Percentiles rank a stretch among this genome's conserved stretches.
phyloP scores from a whole-genome alignment of 352 stramenopile species.

The Blastocystis sp. region DNA sequence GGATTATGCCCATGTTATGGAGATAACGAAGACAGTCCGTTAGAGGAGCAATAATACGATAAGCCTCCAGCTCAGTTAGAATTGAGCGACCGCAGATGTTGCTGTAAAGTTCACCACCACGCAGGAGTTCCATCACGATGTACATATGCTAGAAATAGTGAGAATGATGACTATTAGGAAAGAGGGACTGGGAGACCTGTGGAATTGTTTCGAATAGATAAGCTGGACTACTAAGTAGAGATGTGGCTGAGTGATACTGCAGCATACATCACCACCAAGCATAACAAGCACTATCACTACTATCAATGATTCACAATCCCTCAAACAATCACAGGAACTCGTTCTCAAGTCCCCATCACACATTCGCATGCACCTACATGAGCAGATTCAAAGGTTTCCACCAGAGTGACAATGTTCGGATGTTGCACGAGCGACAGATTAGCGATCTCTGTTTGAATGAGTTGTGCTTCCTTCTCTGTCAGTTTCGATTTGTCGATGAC shows the following conservation, averaged over 20 bases:
- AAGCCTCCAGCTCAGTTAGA: constrained; percentile 80
- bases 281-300: too few relatives aligned
- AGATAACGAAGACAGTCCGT: constrained; percentile 82
- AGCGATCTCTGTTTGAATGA: constrained; percentile 83
- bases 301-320: neutral
- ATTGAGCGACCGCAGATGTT: constrained; percentile 79
- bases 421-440: constrained; percentile 81
- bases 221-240: neutral
- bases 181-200: neutral
- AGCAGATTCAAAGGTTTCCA: constrained; percentile 81
- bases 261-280: too few relatives aligned
- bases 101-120: constrained; percentile 89
- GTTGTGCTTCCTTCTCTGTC: constrained; percentile 75
- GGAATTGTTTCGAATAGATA: too few relatives aligned
- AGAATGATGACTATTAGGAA: too few relatives aligned
- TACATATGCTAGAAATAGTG: constrained; percentile 77
- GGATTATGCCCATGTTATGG: constrained; percentile 80
- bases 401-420: constrained; percentile 65
- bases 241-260: too few relatives aligned
- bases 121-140: constrained; percentile 92
- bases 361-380: constrained; percentile 42
- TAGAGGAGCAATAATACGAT: constrained; percentile 76
- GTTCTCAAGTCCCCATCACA: neutral
- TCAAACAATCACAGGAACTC: neutral
- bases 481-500: constrained; percentile 84